Evolutionary conservation across 495 filamentous ascomycete genomes (phyloP).

Genomic region (Niebla homalea): DNA sequence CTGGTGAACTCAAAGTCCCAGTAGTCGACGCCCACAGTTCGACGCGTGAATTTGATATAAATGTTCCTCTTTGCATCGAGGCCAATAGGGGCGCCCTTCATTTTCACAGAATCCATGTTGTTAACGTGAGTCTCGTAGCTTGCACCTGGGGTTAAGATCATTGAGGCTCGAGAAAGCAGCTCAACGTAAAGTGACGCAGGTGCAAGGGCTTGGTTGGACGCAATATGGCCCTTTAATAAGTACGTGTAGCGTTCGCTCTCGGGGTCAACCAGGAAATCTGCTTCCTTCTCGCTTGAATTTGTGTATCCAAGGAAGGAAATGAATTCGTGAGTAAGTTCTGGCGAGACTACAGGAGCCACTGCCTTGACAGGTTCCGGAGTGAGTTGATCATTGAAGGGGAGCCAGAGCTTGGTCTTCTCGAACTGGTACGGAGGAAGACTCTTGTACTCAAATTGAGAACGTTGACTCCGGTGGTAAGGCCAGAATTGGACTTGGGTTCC

Average conservation of each 20-base stretch:
- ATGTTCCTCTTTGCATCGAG: too few species aligned
- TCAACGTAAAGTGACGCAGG: conserved; percentile 1
- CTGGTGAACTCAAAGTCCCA: too few species aligned
- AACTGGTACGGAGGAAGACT: conserved; percentile 43
- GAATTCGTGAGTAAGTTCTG: neutral
- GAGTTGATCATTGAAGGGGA: conserved; percentile 9
- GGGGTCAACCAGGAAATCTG: conserved; percentile 2
- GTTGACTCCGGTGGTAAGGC: conserved; percentile 30
- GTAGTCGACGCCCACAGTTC: too few species aligned
- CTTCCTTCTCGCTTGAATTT: neutral
- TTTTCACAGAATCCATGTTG: neutral
- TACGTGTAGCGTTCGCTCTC: neutral
- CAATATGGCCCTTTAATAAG: neutral
- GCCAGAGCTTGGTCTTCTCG: conserved; percentile 30
- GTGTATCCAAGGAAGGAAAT: neutral
- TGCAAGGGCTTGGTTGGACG: neutral
- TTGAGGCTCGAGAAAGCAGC: neutral
- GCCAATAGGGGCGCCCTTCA: too few species aligned
- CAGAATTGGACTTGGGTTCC: conserved; percentile 32
- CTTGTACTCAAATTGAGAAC: conserved; percentile 20
- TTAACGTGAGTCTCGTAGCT: conserved; percentile 2
- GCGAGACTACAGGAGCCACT: too few species aligned
- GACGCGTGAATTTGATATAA: too few species aligned
- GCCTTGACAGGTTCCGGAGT: neutral
- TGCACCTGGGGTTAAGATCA: neutral